A percentile compares a stretch with the other conserved stretches of the same genome.
These are phyloP conservation scores for Tetrahymena borealis DNA, from an alignment of 73 alveolate species.

Conservation along the genomic window DNA sequence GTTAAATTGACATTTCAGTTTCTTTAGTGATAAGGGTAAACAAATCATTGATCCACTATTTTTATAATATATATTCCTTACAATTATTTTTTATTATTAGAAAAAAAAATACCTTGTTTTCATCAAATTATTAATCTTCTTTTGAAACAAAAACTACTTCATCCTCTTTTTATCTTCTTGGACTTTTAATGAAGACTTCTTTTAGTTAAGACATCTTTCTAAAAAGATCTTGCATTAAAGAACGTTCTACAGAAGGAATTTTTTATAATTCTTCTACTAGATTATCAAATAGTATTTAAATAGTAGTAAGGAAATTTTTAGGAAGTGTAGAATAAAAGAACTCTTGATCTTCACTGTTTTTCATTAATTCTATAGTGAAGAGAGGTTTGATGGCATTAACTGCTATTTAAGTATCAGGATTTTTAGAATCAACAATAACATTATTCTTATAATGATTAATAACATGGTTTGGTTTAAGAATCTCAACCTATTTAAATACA, in stretches of 20 bases:
- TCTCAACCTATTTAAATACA: conserved; percentile 68
- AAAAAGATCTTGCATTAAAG: conserved; percentile 82
- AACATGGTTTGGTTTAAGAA: conserved; percentile 75
- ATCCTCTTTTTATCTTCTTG: conserved; percentile 81
- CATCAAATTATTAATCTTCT: conserved; percentile 79
- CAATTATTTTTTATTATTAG: neutral
- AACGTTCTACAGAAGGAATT: conserved; percentile 91
- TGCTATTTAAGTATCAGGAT: conserved; percentile 51
- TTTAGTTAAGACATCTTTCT: conserved; percentile 45
- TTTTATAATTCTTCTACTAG: conserved; percentile 85
- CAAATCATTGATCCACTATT: conserved; percentile 93
- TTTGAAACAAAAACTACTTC: conserved; percentile 77
- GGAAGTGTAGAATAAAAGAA: conserved; percentile 81
- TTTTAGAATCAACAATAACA: conserved; percentile 57
- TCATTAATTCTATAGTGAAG: conserved; percentile 69
- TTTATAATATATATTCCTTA: neutral
- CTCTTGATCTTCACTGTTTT: conserved; percentile 28
- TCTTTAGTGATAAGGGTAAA: conserved; percentile 63
- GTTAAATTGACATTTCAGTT: conserved; percentile 82
- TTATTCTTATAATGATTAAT: conserved; percentile 63
- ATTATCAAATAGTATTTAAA: conserved; percentile 85
- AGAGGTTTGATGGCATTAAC: conserved; percentile 64
- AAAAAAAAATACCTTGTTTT: conserved; percentile 33
- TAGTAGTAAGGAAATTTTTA: conserved; percentile 72
- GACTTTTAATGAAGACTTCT: conserved; percentile 80